Percentiles rank a stretch among this genome's conserved stretches.
These are phyloP conservation scores for Backusella parvicylindrica DNA, from an alignment of 192 early-diverging fungal species.

Conservation along the genomic window DNA sequence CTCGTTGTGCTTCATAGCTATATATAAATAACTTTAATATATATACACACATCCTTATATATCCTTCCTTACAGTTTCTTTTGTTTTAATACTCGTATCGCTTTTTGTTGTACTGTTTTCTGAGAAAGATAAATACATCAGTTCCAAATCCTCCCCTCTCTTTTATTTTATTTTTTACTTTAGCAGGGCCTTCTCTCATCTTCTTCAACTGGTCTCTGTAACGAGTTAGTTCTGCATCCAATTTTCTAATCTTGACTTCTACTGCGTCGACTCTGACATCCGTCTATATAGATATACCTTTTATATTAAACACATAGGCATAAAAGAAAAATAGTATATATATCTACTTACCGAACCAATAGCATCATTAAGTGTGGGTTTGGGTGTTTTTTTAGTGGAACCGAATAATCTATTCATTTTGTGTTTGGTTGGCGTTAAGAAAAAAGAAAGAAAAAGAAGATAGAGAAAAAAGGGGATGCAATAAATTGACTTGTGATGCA, in stretches of 20 bases:
- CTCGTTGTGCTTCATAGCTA: slow-evolving; percentile 89
- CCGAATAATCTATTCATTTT: slow-evolving; percentile 94
- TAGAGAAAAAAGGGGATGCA: background rate
- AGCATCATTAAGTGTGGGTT: slow-evolving; percentile 86
- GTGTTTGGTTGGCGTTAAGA: background rate
- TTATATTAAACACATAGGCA: no score
- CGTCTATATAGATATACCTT: slow-evolving; percentile 48
- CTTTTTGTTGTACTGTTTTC: slow-evolving; percentile 91
- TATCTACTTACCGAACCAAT: slow-evolving; percentile 37
- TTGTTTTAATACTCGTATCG: slow-evolving; percentile 88
- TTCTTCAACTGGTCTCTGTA: slow-evolving; percentile 94
- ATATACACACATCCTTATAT: background rate
- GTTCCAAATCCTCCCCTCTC: background rate
- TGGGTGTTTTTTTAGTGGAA: slow-evolving; percentile 78
- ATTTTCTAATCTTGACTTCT: slow-evolving; percentile 91
- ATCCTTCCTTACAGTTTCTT: slow-evolving; percentile 79
- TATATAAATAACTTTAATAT: background rate
- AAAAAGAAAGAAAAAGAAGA: background rate
- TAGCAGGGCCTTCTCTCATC: slow-evolving; percentile 86
- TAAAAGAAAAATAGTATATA: background rate
- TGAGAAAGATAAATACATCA: slow-evolving; percentile 20
- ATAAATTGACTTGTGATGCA: background rate
- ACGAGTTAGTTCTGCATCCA: slow-evolving; percentile 88
- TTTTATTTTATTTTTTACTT: slow-evolving; percentile 41
- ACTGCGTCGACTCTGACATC: slow-evolving; percentile 84